phyloP scores from a whole-genome alignment of 306 rosid species.

The Luffa acutangula region DNA sequence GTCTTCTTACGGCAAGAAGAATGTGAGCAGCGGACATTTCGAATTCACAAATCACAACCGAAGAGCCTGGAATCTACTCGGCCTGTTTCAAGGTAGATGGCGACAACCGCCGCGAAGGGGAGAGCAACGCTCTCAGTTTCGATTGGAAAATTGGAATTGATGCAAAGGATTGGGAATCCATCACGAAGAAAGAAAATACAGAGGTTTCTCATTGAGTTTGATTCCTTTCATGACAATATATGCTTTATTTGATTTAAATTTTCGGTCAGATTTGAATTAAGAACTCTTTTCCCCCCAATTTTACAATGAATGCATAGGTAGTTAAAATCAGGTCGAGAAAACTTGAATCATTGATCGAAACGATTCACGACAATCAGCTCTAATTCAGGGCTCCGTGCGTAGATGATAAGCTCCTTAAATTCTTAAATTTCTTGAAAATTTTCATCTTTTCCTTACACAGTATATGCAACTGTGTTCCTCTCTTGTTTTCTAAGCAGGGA shows the following conservation, averaged over 20 bases:
- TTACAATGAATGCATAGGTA: slow-evolving; percentile 20
- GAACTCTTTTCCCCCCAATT: background rate
- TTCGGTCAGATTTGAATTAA: background rate
- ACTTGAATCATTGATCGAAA: slow-evolving; percentile 46
- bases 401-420: background rate
- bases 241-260: background rate
- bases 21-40: background rate
- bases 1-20: background rate
- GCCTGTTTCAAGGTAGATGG: background rate
- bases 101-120: too few species aligned
- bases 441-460: background rate
- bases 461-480: background rate
- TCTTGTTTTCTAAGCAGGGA: background rate
- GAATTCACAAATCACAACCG: background rate
- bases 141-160: background rate
- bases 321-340: slow-evolving; percentile 51
- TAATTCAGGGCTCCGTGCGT: slow-evolving; percentile 18
- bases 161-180: background rate
- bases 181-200: background rate
- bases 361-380: slow-evolving; percentile 48
- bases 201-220: background rate
- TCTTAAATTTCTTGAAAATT: background rate
- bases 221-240: background rate
- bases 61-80: background rate
- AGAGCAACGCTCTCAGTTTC: background rate